Percentiles rank a stretch among this genome's conserved stretches.
Evolutionary conservation across 176 grass and related monocot species (phyloP).

Genomic region (Juncus inflexus): DNA sequence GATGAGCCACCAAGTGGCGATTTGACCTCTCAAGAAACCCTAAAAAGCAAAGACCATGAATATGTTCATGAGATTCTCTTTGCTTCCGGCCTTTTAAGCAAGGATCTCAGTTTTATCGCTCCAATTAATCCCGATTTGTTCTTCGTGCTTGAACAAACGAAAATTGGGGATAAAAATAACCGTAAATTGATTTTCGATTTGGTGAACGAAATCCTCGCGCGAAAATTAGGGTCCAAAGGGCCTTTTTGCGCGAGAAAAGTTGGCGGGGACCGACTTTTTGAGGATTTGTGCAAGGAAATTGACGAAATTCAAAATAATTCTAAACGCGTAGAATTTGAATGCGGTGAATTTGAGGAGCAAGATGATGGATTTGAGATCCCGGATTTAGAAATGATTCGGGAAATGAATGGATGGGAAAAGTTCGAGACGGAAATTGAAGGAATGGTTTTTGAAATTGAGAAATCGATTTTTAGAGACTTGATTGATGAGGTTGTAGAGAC

Average conservation of each 20-base stretch:
- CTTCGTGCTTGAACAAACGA: conserved; percentile 79
- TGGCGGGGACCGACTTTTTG: conserved; percentile 51
- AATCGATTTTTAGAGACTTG: conserved; percentile 66
- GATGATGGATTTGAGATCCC: conserved; percentile 31
- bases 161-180: conserved; percentile 46
- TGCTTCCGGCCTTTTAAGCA: conserved; percentile 59
- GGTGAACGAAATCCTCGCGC: conserved; percentile 64
- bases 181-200: conserved; percentile 73
- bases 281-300: conserved; percentile 67
- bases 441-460: conserved; percentile 65
- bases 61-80: conserved; percentile 87
- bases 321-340: conserved; percentile 14
- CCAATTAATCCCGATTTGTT: conserved; percentile 79
- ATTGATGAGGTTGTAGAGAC: conserved; percentile 51
- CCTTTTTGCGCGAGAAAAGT: conserved; percentile 40
- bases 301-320: conserved; percentile 34
- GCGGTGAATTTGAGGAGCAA: conserved; percentile 33
- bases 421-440: conserved; percentile 35
- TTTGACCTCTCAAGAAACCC: background rate
- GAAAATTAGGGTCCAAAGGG: conserved; percentile 43
- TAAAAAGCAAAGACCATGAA: conserved; percentile 54
- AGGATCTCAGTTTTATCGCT: conserved; percentile 37
- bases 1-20: conserved; percentile 44
- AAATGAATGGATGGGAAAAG: conserved; percentile 50
- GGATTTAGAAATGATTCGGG: conserved; percentile 34